phyloP scores from a whole-genome alignment of 331 rosid genomes.

The Acacia pycnantha region DNA sequence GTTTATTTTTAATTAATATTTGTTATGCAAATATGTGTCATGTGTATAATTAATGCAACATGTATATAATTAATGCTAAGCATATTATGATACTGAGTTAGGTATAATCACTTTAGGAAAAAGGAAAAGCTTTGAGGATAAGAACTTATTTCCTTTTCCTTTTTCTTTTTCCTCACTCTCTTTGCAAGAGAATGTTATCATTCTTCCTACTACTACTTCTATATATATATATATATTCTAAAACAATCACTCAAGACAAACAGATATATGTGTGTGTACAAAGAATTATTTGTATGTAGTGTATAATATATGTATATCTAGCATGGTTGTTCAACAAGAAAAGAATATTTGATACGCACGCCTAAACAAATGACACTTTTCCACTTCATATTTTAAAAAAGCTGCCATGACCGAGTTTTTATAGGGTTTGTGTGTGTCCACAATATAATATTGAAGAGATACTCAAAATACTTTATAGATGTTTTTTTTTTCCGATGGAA shows the following conservation, averaged over 20 bases:
- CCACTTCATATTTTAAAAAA: background rate
- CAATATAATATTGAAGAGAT: background rate
- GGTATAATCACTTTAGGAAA: constrained; percentile 25
- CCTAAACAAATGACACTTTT: background rate
- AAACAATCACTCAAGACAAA: background rate
- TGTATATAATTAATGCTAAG: constrained; percentile 11
- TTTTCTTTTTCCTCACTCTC: background rate
- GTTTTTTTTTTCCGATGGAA: too few species aligned
- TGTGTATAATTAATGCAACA: background rate
- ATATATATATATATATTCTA: too few species aligned
- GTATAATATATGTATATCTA: background rate
- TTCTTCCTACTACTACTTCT: background rate
- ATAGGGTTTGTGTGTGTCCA: background rate
- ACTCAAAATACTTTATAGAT: too few species aligned
- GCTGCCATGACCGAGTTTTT: background rate
- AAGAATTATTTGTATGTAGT: background rate
- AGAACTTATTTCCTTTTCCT: background rate
- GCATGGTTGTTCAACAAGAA: background rate
- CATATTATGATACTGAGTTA: constrained; percentile 4
- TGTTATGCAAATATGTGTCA: constrained; percentile 19
- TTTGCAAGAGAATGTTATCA: background rate
- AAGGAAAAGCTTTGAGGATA: constrained; percentile 17
- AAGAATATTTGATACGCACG: background rate
- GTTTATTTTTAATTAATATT: background rate
- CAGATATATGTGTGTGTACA: background rate